These are phyloP conservation scores for Calonectria henricotiae DNA, from an alignment of 2,329 filamentous ascomycete genomes.

Conservation along the genomic window DNA sequence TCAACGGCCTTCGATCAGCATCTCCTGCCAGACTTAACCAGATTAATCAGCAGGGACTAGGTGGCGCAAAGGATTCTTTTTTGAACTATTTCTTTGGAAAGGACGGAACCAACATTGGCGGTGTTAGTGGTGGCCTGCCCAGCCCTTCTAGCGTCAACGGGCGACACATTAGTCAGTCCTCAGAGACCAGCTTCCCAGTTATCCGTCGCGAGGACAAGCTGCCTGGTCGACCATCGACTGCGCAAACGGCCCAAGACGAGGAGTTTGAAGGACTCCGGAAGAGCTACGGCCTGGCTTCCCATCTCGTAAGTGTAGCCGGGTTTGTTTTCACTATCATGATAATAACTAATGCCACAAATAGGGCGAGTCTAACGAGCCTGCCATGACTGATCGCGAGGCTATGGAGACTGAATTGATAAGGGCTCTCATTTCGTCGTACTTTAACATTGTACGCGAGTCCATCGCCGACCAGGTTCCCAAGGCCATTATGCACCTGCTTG, in stretches of 20 bases:
- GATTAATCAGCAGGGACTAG: conserved; percentile 73
- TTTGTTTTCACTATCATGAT: conserved; percentile 36
- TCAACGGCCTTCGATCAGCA: conserved; percentile 69
- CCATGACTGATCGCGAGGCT: conserved; percentile 93
- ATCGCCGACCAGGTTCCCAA: conserved; percentile 99
- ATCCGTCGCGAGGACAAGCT: conserved; percentile 80
- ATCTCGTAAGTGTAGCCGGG: conserved; percentile 70
- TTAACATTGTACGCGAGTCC: conserved; percentile 99
- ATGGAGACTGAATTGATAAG: conserved; percentile 98
- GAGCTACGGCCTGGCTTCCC: conserved; percentile 64
- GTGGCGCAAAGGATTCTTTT: conserved; percentile 88
- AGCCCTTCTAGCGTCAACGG: conserved; percentile 49
- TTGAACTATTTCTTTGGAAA: conserved; percentile 99
- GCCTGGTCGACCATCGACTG: conserved; percentile 67
- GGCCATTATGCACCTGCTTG: conserved; percentile 97
- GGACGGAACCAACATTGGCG: conserved; percentile 74
- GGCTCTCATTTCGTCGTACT: conserved; percentile 96
- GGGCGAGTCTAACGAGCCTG: conserved; percentile 81
- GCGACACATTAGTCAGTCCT: conserved; percentile 84
- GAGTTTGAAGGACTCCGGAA: conserved; percentile 63
- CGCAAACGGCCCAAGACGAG: conserved; percentile 55
- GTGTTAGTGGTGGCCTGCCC: conserved; percentile 56
- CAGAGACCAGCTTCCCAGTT: conserved; percentile 87
- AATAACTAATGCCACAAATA: conserved; percentile 55
- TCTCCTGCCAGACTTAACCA: conserved; percentile 72